Percentiles rank a stretch among this genome's conserved stretches.
Conservation (phyloP, 768 basidiomycete species). For the Pholiota conissans region DNA sequence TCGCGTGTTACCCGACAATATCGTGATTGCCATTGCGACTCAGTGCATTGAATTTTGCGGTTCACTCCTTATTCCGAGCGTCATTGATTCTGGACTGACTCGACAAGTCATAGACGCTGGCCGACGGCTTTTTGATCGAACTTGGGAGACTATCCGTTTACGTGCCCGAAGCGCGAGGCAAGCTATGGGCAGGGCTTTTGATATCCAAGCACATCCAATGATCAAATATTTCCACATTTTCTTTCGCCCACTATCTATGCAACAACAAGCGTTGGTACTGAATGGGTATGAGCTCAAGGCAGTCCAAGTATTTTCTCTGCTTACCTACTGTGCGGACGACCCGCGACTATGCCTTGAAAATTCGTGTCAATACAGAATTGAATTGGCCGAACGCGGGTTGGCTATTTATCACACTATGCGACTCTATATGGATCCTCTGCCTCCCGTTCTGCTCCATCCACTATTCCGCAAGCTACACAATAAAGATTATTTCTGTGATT, state of each 20-base stretch:
- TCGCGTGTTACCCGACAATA: not conserved
- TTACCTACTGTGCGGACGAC: not conserved
- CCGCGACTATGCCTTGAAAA: not conserved
- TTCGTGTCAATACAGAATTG: not conserved
- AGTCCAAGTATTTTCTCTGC: not conserved
- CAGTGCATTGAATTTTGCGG: slow-evolving; percentile 5
- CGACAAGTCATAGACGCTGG: not conserved
- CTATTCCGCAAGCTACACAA: not conserved
- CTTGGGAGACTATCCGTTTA: slow-evolving; percentile 1
- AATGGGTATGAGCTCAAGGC: not conserved
- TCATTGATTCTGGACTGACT: not conserved
- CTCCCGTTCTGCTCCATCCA: not conserved
- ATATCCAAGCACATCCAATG: not conserved
- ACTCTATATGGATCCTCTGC: not conserved
- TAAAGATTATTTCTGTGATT: not conserved
- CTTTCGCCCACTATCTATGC: not conserved
- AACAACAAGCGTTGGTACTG: not conserved
- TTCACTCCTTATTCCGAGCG: not conserved
- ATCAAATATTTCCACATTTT: not conserved
- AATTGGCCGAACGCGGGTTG: not conserved
- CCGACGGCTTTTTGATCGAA: not conserved
- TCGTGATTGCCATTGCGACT: not conserved
- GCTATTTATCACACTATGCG: not conserved
- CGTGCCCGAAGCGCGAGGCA: not conserved
- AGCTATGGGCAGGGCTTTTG: not conserved